Base-by-base conservation (phyloP, 148 eudicot species). In the Silene conica region DNA sequence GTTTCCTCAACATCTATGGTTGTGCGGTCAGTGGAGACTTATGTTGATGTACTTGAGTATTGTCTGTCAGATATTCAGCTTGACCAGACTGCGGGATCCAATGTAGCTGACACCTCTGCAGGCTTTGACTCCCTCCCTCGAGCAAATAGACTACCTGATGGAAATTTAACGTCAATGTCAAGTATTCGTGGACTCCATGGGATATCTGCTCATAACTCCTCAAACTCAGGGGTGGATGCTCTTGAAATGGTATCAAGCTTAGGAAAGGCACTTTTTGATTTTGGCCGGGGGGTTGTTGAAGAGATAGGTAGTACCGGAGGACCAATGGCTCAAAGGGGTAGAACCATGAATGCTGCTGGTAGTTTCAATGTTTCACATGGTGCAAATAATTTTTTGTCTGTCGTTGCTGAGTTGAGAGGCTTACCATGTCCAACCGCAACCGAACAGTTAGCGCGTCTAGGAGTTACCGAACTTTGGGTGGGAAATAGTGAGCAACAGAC, bases 241-340 rank as follows among this genome's bases (percentile, higher is more conserved):
- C 80, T 95, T 82, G 99, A 92, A 76, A 82, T 92, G 89, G 67
- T 95, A 88, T 80, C 97, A 26, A 95, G 84, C 79, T 82, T 95
- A 64, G 97, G 99, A 23, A 92, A 83, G 83, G 97, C 92, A 68
- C 78, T 95, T 57, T 84, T 95, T 80, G 97, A 95, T 87, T 84
- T 95, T 80, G 97, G 99, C 55, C 97, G 96, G 31, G 96, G 88
- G 72, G 97, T 95, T 71, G 97, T 95, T 78, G 97, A 90, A 87
- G 99, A 95, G 80, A 88, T 95, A 62, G 96, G 97, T 41, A 87
- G 89, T 79, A 70, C 83, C 59, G 97, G 97, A 50, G 91, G 88
- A 67, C 86, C 97, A 58, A 69, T 74, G 74, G 74, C 78, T 76
- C 88, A 84, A 62, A 87, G 90, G 85, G 79, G 82, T 83, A 79